phyloP scores from a whole-genome alignment of 2,329 filamentous ascomycete genomes.

The Colletotrichum plurivorum region DNA sequence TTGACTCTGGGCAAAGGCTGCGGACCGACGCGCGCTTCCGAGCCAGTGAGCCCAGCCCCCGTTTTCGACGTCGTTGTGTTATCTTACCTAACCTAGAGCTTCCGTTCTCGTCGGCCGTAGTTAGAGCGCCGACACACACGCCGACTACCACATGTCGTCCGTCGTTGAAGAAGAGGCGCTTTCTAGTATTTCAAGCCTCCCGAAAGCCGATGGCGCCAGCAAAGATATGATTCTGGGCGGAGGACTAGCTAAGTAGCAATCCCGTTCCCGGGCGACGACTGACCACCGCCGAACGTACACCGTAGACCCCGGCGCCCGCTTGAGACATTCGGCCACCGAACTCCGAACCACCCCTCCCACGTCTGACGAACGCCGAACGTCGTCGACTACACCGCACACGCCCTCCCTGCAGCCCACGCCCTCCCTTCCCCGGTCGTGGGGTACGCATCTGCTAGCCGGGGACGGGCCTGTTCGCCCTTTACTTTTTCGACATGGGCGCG shows the following conservation, averaged over 20 bases:
- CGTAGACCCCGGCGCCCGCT: conserved; percentile 23
- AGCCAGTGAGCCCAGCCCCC: conserved; percentile 6
- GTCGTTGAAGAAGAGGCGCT: conserved; percentile 36
- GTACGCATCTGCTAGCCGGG: conserved; percentile 2
- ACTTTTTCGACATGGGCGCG: conserved; percentile 26
- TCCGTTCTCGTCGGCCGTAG: conserved; percentile 19
- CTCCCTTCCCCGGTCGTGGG: conserved; percentile 22
- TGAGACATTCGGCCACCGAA: conserved; percentile 38
- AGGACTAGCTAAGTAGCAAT: conserved; percentile 26
- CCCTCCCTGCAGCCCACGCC: conserved; percentile 11
- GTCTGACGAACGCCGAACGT: conserved; percentile 33
- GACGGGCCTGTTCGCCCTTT: conserved; percentile 25
- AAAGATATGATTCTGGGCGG: conserved; percentile 8
- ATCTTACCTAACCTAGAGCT: not conserved
- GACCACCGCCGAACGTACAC: conserved; percentile 33
- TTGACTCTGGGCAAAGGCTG: conserved; percentile 22
- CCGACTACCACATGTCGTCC: conserved; percentile 16
- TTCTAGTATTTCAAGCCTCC: conserved; percentile 27
- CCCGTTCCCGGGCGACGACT: conserved; percentile 15
- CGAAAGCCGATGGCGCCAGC: conserved; percentile 16
- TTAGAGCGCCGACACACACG: conserved; percentile 13
- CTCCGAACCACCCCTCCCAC: conserved; percentile 30
- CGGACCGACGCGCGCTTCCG: conserved; percentile 32
- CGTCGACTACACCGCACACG: conserved; percentile 9
- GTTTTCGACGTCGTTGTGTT: conserved; percentile 27